Conservation (phyloP, 179 eudicot species). For the Pouteria campechiana region DNA sequence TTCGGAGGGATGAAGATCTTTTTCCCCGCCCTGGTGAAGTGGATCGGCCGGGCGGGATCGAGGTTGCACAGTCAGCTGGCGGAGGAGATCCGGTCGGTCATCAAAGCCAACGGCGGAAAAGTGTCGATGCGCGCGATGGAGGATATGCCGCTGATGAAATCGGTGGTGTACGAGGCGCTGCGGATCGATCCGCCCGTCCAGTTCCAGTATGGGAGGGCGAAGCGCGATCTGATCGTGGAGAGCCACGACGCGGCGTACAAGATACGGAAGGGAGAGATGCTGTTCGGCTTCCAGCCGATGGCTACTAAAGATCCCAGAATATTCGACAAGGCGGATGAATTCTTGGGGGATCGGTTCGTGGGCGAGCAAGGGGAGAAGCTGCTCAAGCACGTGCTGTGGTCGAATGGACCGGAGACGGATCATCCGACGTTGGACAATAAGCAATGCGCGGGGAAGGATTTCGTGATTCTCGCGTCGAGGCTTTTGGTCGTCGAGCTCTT, state of each 20-base stretch:
- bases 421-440: constrained; percentile 41
- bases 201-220: constrained; percentile 53
- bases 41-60: constrained; percentile 58
- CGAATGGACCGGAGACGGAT: constrained; percentile 70
- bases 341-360: constrained; percentile 55
- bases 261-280: constrained; percentile 60
- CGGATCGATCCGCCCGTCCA: constrained; percentile 78
- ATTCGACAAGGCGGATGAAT: constrained; percentile 64
- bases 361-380: constrained; percentile 51
- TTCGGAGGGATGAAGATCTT: constrained; percentile 80
- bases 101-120: constrained; percentile 38
- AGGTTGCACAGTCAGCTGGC: constrained; percentile 51
- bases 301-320: constrained; percentile 71
- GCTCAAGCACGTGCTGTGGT: constrained; percentile 70
- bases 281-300: constrained; percentile 75
- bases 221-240: constrained; percentile 40
- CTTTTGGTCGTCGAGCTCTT: constrained; percentile 65
- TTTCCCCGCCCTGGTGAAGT: constrained; percentile 63
- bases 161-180: constrained; percentile 64
- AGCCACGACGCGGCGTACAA: constrained; percentile 61
- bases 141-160: constrained; percentile 58
- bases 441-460: constrained; percentile 94
- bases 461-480: constrained; percentile 62
- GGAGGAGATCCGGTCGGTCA: constrained; percentile 47
- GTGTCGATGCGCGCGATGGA: constrained; percentile 64